Evolutionary conservation across 2,329 filamentous ascomycete species (phyloP), one percentile per base, ranked within the genome.

Genomic region (Aspergillus alliaceus): DNA sequence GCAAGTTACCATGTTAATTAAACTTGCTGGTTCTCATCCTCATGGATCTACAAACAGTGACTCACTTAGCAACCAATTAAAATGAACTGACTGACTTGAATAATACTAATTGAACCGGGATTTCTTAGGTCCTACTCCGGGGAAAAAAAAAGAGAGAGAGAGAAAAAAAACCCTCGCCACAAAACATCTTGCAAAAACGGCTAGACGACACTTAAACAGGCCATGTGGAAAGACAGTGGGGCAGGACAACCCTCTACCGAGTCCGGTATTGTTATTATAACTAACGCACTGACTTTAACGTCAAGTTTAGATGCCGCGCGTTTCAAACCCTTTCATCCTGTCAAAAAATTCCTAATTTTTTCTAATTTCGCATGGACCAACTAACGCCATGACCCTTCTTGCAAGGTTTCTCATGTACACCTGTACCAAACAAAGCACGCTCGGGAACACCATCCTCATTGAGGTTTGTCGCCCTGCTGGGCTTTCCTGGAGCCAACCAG

Each of bases 311-410:
- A 48, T 53, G 44, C 51, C 34, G 54, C 22, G 29, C 34, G 39
- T 54, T 57, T 55, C 39, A 52, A 57, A 86, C 42, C 42, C 34
- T 55, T 56, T 53, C 27, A 51, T 31, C 25, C 24, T 34, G 29
- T 22, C 34, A 31, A 44, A 25, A 29, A n/a, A 20, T n/a, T 32
- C 42, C 56, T 56, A 44, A 61, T 64, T 61, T 53, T 56, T 12
- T 55, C 40, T 31, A 58, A 18, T 24, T 31, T 57, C 53, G 56
- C 39, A 44, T 63, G 58, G 57, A 59, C 53, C 57, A 55, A 59
- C 60, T 20, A 49, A 44, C 53, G 51, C 60, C 53, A 55, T 47
- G 51, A 51, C 48, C 52, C 49, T 40, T 27, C 44, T 20, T 29
- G 48, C n/a, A 48, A 32, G 27, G 29, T 27, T 32, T 27, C n/a